Evolutionary conservation across 257 asterid species (phyloP).

Genomic region (Leptodermis oblonga): DNA sequence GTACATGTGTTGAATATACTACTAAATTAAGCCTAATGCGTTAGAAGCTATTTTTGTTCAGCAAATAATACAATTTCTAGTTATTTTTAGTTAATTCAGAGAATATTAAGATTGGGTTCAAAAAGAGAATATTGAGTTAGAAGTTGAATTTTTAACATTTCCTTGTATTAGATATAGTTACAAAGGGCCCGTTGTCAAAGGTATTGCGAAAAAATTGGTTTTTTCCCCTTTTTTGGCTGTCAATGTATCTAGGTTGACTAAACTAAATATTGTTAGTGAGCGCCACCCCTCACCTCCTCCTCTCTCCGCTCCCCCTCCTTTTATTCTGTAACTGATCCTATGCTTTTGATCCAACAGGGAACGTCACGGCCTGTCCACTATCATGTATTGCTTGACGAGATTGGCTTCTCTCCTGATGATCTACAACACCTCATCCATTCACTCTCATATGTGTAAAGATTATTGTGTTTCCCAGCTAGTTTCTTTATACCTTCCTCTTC

Average conservation of each 20-base stretch:
- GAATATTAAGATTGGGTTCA: not conserved
- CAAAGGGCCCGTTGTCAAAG: not conserved
- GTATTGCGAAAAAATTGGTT: not conserved
- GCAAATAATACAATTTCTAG: not conserved
- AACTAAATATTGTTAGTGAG: not conserved
- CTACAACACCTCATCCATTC: constrained; percentile 81
- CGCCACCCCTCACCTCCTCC: not conserved
- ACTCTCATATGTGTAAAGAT: constrained; percentile 81
- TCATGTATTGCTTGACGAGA: constrained; percentile 85
- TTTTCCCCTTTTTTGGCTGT: not conserved
- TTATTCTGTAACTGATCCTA: not conserved
- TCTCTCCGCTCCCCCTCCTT: not conserved
- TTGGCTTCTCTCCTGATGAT: constrained; percentile 86
- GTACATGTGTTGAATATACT: not conserved
- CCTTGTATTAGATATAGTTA: not conserved
- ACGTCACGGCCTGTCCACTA: constrained; percentile 89
- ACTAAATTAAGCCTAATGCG: not conserved
- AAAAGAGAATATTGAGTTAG: too few species aligned
- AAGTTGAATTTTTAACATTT: not conserved
- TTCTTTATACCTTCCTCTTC: constrained; percentile 17
- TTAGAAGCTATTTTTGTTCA: not conserved
- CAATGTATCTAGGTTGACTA: not conserved
- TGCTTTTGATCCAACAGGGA: constrained; percentile 49
- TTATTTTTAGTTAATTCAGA: not conserved
- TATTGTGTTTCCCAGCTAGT: not conserved